Conservation (phyloP, 176 grass and related monocot species). For the Microstegium vimineum region DNA sequence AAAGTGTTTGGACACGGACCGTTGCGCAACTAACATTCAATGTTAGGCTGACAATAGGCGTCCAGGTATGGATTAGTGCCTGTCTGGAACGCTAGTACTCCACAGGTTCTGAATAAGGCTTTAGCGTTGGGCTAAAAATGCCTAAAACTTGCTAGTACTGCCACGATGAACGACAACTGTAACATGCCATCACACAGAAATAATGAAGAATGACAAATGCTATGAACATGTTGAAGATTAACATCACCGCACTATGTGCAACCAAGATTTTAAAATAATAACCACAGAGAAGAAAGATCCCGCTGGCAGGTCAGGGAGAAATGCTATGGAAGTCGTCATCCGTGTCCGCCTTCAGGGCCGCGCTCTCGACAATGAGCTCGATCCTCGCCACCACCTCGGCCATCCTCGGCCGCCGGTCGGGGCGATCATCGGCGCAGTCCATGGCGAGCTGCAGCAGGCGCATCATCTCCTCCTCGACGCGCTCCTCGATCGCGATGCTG, state of each 20-base stretch:
- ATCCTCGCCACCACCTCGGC: conserved; percentile 43
- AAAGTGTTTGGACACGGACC: neutral
- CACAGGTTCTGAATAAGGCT: too few species aligned
- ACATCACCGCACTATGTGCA: neutral
- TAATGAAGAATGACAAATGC: neutral
- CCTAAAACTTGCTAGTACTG: too few species aligned
- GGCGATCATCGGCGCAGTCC: conserved; percentile 40
- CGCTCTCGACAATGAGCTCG: conserved; percentile 38
- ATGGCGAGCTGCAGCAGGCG: conserved; percentile 49
- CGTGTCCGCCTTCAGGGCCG: conserved; percentile 8
- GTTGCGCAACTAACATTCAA: too few species aligned
- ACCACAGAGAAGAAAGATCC: neutral
- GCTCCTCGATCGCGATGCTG: conserved; percentile 41
- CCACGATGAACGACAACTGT: too few species aligned
- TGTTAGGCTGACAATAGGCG: neutral
- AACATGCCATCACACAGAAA: neutral
- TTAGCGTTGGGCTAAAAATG: too few species aligned
- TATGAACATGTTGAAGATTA: conserved; percentile 27
- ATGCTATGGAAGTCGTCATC: conserved; percentile 38
- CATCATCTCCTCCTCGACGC: conserved; percentile 54
- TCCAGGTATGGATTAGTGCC: neutral
- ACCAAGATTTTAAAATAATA: neutral
- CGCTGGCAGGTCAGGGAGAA: neutral
- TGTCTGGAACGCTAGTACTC: neutral
- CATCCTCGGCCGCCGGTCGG: conserved; percentile 51